phyloP scores from a whole-genome alignment of 192 early-diverging fungal genomes.

The Podila epigama region DNA sequence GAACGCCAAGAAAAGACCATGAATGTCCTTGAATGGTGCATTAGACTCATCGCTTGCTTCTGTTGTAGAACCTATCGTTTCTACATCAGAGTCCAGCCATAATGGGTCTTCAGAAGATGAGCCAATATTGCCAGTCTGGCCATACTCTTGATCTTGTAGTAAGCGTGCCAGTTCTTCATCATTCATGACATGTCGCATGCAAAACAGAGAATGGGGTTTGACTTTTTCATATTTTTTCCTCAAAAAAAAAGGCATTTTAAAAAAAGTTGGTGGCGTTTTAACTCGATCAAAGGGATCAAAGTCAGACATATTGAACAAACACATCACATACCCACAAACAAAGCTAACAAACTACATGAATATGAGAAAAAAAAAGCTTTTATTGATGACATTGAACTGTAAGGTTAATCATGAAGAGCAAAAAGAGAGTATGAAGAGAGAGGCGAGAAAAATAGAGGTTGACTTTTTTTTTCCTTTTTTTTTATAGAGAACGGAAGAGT shows the following conservation, averaged over 20 bases:
- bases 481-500: conserved; percentile 5
- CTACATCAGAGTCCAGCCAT: not conserved
- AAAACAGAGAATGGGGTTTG: too few species aligned
- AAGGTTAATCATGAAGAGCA: too few species aligned
- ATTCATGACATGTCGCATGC: not conserved
- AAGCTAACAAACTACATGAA: too few species aligned
- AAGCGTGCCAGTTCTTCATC: conserved; percentile 29
- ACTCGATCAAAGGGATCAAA: too few species aligned
- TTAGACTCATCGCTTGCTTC: not conserved
- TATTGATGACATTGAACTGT: too few species aligned
- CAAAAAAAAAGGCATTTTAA: too few species aligned
- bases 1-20: conserved; percentile 60
- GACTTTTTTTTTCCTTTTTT: too few species aligned
- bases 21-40: conserved; percentile 54
- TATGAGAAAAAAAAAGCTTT: too few species aligned
- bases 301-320: too few species aligned
- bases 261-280: too few species aligned
- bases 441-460: not conserved
- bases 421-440: not conserved
- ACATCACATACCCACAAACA: too few species aligned
- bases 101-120: not conserved
- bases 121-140: not conserved
- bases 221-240: too few species aligned
- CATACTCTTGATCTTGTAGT: conserved; percentile 34
- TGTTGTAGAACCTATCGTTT: not conserved